Evolutionary conservation across 2,329 filamentous ascomycete species (phyloP).

Genomic region (Ophiocordyceps unilateralis): DNA sequence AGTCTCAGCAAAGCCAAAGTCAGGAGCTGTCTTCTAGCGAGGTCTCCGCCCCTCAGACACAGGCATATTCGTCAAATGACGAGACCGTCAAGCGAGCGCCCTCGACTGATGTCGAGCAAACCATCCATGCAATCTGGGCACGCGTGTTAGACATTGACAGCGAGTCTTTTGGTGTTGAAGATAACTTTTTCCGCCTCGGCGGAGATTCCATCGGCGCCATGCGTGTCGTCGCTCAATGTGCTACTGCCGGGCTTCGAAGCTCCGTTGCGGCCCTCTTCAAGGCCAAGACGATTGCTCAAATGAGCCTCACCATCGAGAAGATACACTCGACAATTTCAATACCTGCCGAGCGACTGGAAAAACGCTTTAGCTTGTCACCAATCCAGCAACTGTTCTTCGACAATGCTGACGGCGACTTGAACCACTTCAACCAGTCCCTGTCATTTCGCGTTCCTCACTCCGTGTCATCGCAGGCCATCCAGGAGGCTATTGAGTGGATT

Average conservation of each 20-base stretch:
- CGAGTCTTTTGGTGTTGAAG: neutral
- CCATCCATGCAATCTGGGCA: neutral
- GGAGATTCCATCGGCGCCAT: conserved; percentile 6
- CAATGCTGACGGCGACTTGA: neutral
- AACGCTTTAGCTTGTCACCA: neutral
- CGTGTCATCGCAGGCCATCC: neutral
- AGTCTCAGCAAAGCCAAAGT: no score
- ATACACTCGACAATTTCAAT: no score
- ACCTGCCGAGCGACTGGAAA: neutral
- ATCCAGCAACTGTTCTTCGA: neutral
- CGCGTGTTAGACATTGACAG: neutral
- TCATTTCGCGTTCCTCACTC: neutral
- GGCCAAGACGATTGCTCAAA: neutral
- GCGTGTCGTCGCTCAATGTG: conserved; percentile 16
- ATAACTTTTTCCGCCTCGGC: neutral
- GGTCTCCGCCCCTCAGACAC: no score
- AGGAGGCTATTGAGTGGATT: no score
- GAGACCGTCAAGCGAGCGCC: no score
- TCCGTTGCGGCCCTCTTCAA: neutral
- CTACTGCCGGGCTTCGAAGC: conserved; percentile 11
- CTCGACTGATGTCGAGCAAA: neutral
- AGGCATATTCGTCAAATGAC: no score
- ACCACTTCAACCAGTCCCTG: neutral
- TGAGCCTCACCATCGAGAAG: neutral
- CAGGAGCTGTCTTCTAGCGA: no score